Percentiles rank a stretch among this genome's conserved stretches.
Conservation (phyloP, 306 rosid species). For the Trifolium pratense region DNA sequence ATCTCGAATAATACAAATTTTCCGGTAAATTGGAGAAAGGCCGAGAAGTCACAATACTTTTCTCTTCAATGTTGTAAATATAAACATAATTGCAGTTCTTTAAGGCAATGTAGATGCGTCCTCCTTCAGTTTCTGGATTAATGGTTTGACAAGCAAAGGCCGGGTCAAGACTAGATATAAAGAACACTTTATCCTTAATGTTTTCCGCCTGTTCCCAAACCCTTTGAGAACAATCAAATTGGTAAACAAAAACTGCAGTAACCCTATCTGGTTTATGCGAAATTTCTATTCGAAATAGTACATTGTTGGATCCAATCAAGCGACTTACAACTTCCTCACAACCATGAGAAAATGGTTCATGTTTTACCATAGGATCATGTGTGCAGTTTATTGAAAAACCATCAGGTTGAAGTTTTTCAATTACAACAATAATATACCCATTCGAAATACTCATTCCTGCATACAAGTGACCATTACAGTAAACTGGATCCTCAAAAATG, state of each 20-base stretch:
- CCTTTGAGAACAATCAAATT: not conserved
- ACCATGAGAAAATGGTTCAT: no score
- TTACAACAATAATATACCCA: no score
- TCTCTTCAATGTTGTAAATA: conserved; percentile 3
- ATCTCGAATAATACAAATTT: not conserved
- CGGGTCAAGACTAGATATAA: not conserved
- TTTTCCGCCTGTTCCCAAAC: conserved; percentile 13
- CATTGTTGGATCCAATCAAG: no score
- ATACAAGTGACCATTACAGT: no score
- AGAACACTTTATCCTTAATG: not conserved
- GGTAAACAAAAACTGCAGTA: not conserved
- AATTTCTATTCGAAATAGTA: not conserved
- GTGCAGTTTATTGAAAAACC: no score
- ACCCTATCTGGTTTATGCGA: not conserved
- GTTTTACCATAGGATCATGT: no score
- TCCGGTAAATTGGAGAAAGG: not conserved
- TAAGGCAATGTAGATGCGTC: not conserved
- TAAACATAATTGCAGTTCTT: not conserved
- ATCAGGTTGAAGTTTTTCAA: no score
- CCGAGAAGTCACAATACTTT: not conserved
- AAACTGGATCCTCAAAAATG: no score
- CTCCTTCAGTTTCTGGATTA: conserved; percentile 4
- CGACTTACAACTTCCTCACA: no score
- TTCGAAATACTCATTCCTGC: no score
- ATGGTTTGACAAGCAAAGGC: not conserved